Percentiles rank a stretch among this genome's conserved stretches.
These are phyloP conservation scores for Russula compacta DNA, from an alignment of 768 basidiomycete species.

Conservation along the genomic window DNA sequence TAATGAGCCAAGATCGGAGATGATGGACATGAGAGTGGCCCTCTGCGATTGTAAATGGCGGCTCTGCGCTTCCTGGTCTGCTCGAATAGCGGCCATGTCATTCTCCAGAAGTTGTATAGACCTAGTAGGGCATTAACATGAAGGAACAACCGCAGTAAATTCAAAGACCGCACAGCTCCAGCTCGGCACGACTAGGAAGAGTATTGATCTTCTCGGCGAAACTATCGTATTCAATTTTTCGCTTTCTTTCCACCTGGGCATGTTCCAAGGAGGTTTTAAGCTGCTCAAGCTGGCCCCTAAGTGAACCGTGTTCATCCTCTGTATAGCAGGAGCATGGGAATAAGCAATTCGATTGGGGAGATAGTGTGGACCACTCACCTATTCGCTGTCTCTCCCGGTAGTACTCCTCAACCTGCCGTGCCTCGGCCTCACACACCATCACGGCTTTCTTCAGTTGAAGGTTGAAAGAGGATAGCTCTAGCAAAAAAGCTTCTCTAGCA, in stretches of 20 bases:
- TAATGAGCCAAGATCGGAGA: conserved; percentile 50
- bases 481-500: conserved; percentile 67
- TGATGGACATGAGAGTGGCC: conserved; percentile 53
- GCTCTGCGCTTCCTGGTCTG: conserved; percentile 67
- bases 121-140: conserved; percentile 30
- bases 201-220: conserved; percentile 78
- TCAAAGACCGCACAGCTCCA: conserved; percentile 53
- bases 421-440: conserved; percentile 82
- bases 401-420: conserved; percentile 78
- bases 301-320: conserved; percentile 65
- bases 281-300: conserved; percentile 65
- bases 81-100: conserved; percentile 65
- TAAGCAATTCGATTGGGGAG: conserved; percentile 5
- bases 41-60: conserved; percentile 61
- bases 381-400: conserved; percentile 61
- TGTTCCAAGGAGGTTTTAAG: conserved; percentile 70
- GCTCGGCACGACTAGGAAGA: conserved; percentile 65
- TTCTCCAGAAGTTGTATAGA: conserved; percentile 62
- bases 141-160: background rate
- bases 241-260: conserved; percentile 62
- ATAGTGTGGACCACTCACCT: conserved; percentile 37
- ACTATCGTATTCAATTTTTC: conserved; percentile 82
- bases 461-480: conserved; percentile 72
- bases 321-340: background rate
- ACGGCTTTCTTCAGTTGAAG: conserved; percentile 65